Evolutionary conservation across 2,329 filamentous ascomycete genomes (phyloP).

Genomic region (Ceratocystiopsis sp.): DNA sequence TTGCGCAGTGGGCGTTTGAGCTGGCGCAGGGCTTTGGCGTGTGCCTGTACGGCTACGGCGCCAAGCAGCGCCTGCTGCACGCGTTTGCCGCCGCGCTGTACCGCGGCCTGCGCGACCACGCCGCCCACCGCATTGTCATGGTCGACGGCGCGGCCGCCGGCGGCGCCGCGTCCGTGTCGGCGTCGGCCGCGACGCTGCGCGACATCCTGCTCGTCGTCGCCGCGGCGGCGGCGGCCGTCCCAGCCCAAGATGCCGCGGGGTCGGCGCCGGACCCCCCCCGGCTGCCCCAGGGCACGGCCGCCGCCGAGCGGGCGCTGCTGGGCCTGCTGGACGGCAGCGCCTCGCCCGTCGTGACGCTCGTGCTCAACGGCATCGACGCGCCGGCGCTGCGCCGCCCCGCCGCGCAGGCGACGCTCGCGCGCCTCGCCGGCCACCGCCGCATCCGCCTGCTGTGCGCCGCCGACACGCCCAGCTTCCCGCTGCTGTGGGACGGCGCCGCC

Average conservation of each 20-base stretch:
- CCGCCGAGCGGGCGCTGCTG: slow-evolving; percentile 52
- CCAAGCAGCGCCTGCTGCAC: slow-evolving; percentile 60
- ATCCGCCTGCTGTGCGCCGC: slow-evolving; percentile 64
- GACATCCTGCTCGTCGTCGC: slow-evolving; percentile 56
- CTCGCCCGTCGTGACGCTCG: slow-evolving; percentile 37
- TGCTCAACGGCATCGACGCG: slow-evolving; percentile 81
- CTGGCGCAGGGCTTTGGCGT: slow-evolving; percentile 72
- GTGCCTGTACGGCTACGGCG: slow-evolving; percentile 85
- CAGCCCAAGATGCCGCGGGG: not conserved
- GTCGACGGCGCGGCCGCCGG: slow-evolving; percentile 69
- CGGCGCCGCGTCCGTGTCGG: not conserved
- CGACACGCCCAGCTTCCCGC: slow-evolving; percentile 72
- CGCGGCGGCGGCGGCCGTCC: slow-evolving; percentile 31
- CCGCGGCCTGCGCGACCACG: slow-evolving; percentile 19
- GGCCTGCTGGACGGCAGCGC: slow-evolving; percentile 36
- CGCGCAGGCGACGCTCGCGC: slow-evolving; percentile 56
- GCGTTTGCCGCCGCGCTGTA: slow-evolving; percentile 59
- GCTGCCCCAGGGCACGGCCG: slow-evolving; percentile 43
- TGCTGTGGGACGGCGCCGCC: slow-evolving; percentile 82
- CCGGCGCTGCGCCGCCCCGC: slow-evolving; percentile 52
- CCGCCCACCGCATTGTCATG: slow-evolving; percentile 48
- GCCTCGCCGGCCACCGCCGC: slow-evolving; percentile 55
- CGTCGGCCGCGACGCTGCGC: slow-evolving; percentile 33
- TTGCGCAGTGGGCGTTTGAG: slow-evolving; percentile 87
- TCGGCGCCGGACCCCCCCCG: slow-evolving; percentile 13